Evolutionary conservation across 2,329 filamentous ascomycete genomes (phyloP), one percentile per base, ranked within the genome.

Genomic region (Nannizziopsis arthrosporioides): DNA sequence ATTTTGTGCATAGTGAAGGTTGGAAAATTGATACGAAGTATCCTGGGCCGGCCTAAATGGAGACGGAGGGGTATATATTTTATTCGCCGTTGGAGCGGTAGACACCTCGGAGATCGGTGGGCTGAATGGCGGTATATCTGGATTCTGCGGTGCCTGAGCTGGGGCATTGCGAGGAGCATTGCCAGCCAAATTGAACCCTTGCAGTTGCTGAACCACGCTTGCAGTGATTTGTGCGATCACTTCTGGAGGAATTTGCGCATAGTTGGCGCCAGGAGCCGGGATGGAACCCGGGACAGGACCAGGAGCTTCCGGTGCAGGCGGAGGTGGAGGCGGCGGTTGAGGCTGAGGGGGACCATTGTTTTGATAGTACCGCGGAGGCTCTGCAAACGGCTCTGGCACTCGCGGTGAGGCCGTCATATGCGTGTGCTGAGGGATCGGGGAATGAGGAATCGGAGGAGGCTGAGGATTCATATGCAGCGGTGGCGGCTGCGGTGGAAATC

Each of bases 11-110:
- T 54, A 58, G 14, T 53, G 58, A 51, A 27, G 56, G 57, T 53
- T 53, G 51, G 52, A 44, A 47, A 34, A 53, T 48, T 51, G 60
- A 60, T 48, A 63, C 55, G 42, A 7, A 6, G 9, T 32, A 10
- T 43, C 40, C 11, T 37, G 39, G 8, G 54, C 51, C 43, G 47
- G 51, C 45, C 54, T 63, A 53, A 57, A 58, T 44, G 76, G 74
- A 18, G 75, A 77, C 12, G 76, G 77, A 38, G 76, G 76, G 31
- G 76, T 78, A 57, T 74, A 75, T 40, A 74, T 64, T 50, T 67
- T 42, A 17, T 44, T 44, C 10, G 18, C 30, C 14, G 46, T 42
- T 14, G 30, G 17, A 3, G 49, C 15, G 3, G 40, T 31, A 14
- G 37, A 42, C n/a, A 35, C 65, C 42, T 70, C 63, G 11, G 58